Evolutionary conservation across 1,284 basidiomycete genomes (phyloP), one percentile per base, ranked within the genome.

Genomic region (Mycena sp.): DNA sequence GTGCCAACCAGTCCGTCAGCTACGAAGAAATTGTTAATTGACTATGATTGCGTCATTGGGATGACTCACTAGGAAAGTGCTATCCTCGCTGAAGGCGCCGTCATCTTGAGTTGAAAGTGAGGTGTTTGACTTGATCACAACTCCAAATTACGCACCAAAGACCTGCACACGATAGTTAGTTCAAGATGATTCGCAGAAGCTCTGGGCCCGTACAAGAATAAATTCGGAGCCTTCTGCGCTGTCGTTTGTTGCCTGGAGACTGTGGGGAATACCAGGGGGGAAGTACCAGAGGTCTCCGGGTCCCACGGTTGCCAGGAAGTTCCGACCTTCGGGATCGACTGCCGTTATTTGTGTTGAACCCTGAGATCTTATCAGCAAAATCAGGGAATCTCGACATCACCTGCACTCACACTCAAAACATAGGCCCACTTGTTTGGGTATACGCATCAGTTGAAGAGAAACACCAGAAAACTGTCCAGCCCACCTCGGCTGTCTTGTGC

Each of bases 401-500:
- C 25, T 52, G 7, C 35, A 53, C 72, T 60, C 60, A 85, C 86
- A 71, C 83, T 86, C 44, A 91, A 70, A 19, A 91, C 81, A 64
- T 90, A 91, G 1, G 86, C 86, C 90, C 88, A 91, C 84, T 88
- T 44, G 26, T 21, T 52, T 38, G 16, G 38, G 29, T 5, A 17
- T 26, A 17, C 7, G 32, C 2, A 58, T 66, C 25, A 61, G 45
- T 67, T n/a, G 30, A 41, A 14, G 58, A 57, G 19, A 19, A 26
- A 14, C 52, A 4, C n/a, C 51, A 23, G 32, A 45, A 23, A 6
- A 26, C 17, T 43, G 11, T 30, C n/a, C 40, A 40, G 63, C 76
- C 61, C 73, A 87, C 87, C 79, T 92, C 91, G 29, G 85, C 79
- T 4, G 85, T 87, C 58, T 81, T 85, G 72, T 93, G 90, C 90